Base-by-base conservation (phyloP, 129 eudicot genomes). In the Centrapalus pauciflorus region DNA sequence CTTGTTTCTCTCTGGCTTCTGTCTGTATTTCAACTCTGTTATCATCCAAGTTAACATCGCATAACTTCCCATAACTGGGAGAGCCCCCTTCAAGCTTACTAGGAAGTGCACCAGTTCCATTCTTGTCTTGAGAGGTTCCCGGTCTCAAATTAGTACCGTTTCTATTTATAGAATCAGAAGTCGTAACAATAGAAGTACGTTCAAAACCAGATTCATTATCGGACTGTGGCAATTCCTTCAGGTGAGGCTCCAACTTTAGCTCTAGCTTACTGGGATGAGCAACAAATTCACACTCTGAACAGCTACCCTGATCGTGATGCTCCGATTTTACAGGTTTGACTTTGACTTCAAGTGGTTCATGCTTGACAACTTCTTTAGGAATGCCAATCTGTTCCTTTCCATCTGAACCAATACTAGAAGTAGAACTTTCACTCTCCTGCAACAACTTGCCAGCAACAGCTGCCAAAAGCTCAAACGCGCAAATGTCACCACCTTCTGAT, bases 381-480 rank as follows among this genome's bases (percentile, higher is more conserved):
- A 73, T 27, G 55, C 46, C 54, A 52, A 40, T 41, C 32, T 49
- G 61, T 16, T 46, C 82, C 56, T 73, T 73, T 25, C 76, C 84
- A 32, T 76, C 79, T 12, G 87, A 83, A 27, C 82, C 85, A 64
- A 17, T 88, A 78, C 90, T 88, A 29, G 96, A 91, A 69, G 87
- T 83, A 30, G 96, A 91, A 64, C 95, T 81, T 81, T 91, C 96
- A 67, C 90, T 92, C 80, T 92, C 96, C 66, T 76, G 83, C 41
- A 92, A 74, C 70, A 92, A 76, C 78, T 92, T 83, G 12, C 86
- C 95, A 67, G 98, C 98, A 24, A 92, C 96, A 61, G 90, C 80
- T 17, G 98, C 98, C 61, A 92, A 76, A 58, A 92, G 75, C 77
- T 92, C 98, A 81, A 92, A 92, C 1, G 80, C 80, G 9, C 70